A percentile compares a stretch with the other conserved stretches of the same genome.
These are phyloP conservation scores for Annulohypoxylon nitens DNA, from an alignment of 495 filamentous ascomycete genomes.

Conservation along the genomic window DNA sequence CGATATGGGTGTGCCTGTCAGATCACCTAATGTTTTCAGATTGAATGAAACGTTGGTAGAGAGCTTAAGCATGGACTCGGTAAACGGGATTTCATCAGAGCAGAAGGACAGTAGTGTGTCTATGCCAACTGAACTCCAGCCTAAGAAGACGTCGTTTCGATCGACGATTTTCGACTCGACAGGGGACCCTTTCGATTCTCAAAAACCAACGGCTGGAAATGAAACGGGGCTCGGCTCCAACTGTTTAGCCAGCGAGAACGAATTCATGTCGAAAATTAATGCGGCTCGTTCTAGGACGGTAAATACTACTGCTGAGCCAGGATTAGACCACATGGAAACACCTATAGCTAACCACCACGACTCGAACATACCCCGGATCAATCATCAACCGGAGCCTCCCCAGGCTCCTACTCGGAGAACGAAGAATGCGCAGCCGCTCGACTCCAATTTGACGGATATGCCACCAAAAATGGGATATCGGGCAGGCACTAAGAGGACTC, in stretches of 20 bases:
- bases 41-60: conserved; percentile 66
- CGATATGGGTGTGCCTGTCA: conserved; percentile 76
- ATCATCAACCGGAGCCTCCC: conserved; percentile 68
- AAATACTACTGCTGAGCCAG: conserved; percentile 31
- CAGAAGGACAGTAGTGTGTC: conserved; percentile 47
- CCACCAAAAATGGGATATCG: conserved; percentile 74
- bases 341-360: conserved; percentile 54
- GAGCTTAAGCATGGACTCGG: conserved; percentile 51
- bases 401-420: conserved; percentile 74
- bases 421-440: conserved; percentile 68
- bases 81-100: conserved; percentile 42
- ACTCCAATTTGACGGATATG: conserved; percentile 67
- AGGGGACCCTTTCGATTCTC: conserved; percentile 60
- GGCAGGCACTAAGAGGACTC: conserved; percentile 61
- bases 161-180: conserved; percentile 52
- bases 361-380: conserved; percentile 53
- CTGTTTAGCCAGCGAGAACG: conserved; percentile 55
- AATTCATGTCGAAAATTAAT: conserved; percentile 58
- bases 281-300: conserved; percentile 55
- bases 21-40: conserved; percentile 87
- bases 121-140: conserved; percentile 49
- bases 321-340: conserved; percentile 57
- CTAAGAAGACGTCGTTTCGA: conserved; percentile 55
- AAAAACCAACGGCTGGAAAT: conserved; percentile 52
- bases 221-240: conserved; percentile 53